A percentile compares a stretch with the other conserved stretches of the same genome.
These are phyloP conservation scores for Plantago rigida DNA, from an alignment of 305 asterid species.

Conservation along the genomic window DNA sequence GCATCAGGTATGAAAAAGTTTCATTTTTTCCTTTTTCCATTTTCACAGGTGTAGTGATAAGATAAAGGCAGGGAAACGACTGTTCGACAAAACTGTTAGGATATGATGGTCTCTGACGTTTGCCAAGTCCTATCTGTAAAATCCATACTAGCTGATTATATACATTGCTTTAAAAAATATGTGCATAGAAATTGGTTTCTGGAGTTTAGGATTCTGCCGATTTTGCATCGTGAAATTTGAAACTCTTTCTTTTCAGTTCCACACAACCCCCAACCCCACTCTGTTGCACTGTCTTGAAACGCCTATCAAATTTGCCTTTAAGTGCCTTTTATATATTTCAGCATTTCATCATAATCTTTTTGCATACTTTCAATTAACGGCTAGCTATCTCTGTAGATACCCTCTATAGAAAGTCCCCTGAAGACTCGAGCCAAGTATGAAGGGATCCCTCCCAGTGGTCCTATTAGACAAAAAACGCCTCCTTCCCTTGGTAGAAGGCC, in stretches of 20 bases:
- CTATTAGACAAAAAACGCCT: slow-evolving; percentile 56
- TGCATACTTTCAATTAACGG: slow-evolving; percentile 5
- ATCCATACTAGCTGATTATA: no score
- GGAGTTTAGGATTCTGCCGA: no score
- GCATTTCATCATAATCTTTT: background rate
- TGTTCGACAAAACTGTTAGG: no score
- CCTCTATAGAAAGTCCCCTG: slow-evolving; percentile 49
- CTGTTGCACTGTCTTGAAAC: no score
- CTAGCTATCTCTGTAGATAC: slow-evolving; percentile 41
- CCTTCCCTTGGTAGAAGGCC: slow-evolving; percentile 46
- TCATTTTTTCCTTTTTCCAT: background rate
- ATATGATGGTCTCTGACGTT: no score
- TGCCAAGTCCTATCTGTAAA: no score
- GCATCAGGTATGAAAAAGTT: slow-evolving; percentile 52
- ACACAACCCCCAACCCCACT: no score
- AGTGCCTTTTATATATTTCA: background rate
- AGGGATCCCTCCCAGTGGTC: slow-evolving; percentile 52
- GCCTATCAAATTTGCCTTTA: no score
- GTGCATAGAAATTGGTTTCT: background rate
- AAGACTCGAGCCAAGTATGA: slow-evolving; percentile 64
- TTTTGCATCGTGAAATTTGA: no score
- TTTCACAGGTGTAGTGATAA: slow-evolving; percentile 5
- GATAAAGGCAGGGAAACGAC: background rate
- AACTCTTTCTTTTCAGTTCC: no score
- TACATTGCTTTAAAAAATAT: background rate